phyloP scores from a whole-genome alignment of 257 asterid species.

The Eustoma russellianum region DNA sequence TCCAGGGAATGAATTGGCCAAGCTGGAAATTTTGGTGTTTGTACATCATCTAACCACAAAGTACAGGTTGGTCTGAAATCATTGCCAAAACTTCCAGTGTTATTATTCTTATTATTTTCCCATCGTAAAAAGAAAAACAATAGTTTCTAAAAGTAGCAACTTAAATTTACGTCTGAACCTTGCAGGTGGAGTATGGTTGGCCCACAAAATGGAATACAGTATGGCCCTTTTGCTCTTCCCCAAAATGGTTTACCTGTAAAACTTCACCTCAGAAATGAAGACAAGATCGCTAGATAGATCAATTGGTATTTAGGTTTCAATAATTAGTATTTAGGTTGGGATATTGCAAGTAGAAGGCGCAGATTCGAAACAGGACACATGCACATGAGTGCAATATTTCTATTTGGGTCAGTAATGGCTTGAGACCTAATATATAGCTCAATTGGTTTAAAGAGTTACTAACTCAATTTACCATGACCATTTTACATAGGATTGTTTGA shows the following conservation, averaged over 20 bases:
- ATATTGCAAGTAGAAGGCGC: too few species aligned
- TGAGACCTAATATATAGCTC: too few species aligned
- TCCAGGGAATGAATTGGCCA: conserved; percentile 93
- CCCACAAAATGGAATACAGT: conserved; percentile 88
- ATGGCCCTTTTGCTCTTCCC: conserved; percentile 98
- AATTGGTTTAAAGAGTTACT: too few species aligned
- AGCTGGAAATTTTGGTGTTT: conserved; percentile 78
- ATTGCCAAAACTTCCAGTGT: background rate
- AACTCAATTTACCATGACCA: too few species aligned
- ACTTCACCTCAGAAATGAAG: conserved; percentile 40
- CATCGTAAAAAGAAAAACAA: background rate
- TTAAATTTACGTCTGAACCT: conserved; percentile 9
- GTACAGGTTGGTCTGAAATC: conserved; percentile 52
- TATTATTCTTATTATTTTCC: background rate
- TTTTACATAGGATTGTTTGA: too few species aligned
- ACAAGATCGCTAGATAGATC: conserved; percentile 1
- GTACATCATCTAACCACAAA: conserved; percentile 91
- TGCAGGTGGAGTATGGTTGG: conserved; percentile 87
- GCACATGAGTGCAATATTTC: too few species aligned
- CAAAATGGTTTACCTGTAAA: conserved; percentile 90
- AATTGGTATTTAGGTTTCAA: too few species aligned
- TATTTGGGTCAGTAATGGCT: too few species aligned
- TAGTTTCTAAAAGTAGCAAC: conserved; percentile 25
- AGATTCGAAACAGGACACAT: too few species aligned
- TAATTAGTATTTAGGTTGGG: too few species aligned